Base-by-base conservation (phyloP, 2,329 filamentous ascomycete genomes). In the Aspergillus sclerotialis region DNA sequence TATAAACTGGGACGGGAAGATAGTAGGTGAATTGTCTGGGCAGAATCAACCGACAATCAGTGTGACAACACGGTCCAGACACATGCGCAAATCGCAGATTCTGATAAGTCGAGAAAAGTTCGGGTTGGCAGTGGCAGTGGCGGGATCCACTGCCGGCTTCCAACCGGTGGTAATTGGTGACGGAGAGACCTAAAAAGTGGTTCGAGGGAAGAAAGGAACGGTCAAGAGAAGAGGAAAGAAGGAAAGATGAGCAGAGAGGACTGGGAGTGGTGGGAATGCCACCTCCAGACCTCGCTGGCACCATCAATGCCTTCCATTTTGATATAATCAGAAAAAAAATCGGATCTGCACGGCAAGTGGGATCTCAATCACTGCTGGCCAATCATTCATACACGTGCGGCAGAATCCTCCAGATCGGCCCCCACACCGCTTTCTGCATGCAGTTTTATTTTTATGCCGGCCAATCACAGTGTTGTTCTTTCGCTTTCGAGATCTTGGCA, bases 311-410 rank as follows among this genome's bases (percentile, higher is more conserved):
- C 19, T 23, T 23, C 19, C 19, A 23, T 23, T 10, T 23, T 23
- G 19, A 23, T 10, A 23, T 23, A 23, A 10, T 23, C 19, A 23
- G 6, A 10, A 10, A 23, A 10, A 23, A 10, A 23, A 23, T 10
- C 19, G 19, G 19, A 23, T 23, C 19, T 6, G 19, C 19, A 10
- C 19, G 19, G 19, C 6, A 10, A 23, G 10, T 7, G 19, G 10
- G 19, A 10, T 6, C 7, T 10, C 19, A 10, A 23, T 23, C 25
- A 13, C 41, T 41, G 34, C 16, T 18, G 43, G n/a, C 54, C 54
- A 58, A 58, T 56, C 16, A 53, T 32, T 11, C 3, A 3, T n/a
- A 43, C 54, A 58, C 54, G 54, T 57, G 54, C 15, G 48, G 53
- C 53, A 57, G 48, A 53, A 55, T 49, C 14, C 2, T 26, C 18